Percentiles rank a stretch among this genome's conserved stretches.
Evolutionary conservation across 2,329 filamentous ascomycete genomes (phyloP).

Genomic region (Microdochium nivale): DNA sequence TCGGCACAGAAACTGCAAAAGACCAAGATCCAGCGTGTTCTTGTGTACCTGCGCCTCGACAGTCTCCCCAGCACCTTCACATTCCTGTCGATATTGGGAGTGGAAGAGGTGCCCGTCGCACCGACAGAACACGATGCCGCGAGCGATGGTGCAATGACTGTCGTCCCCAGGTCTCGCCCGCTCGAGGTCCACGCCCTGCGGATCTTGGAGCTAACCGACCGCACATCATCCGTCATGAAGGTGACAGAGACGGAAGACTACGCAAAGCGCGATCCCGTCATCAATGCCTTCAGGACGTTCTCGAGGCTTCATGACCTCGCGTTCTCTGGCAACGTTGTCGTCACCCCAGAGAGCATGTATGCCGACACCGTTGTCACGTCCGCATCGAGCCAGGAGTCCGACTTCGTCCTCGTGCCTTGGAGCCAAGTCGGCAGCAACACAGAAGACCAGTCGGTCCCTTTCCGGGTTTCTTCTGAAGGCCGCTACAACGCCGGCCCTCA

Average conservation of each 20-base stretch:
- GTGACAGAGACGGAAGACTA: conserved; percentile 75
- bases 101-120: conserved; percentile 21
- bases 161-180: conserved; percentile 29
- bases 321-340: conserved; percentile 71
- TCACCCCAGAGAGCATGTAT: conserved; percentile 71
- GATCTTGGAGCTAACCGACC: conserved; percentile 79
- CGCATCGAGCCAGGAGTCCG: conserved; percentile 60
- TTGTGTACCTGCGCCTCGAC: conserved; percentile 78
- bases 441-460: conserved; percentile 46
- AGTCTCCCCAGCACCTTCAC: conserved; percentile 76
- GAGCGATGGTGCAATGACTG: conserved; percentile 13
- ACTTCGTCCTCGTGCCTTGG: conserved; percentile 82
- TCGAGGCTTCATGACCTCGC: conserved; percentile 77
- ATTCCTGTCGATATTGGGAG: conserved; percentile 71
- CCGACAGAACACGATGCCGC: conserved; percentile 13
- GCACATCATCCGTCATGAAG: conserved; percentile 92
- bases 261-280: conserved; percentile 67
- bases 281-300: conserved; percentile 86
- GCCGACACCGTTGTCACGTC: conserved; percentile 67
- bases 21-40: conserved; percentile 49
- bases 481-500: conserved; percentile 58
- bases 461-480: conserved; percentile 39
- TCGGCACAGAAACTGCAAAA: conserved; percentile 21
- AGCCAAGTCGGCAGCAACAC: conserved; percentile 70
- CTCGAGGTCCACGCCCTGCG: conserved; percentile 78